Percentiles rank a stretch among this genome's conserved stretches.
Conservation (phyloP, 768 basidiomycete genomes). For the Phylloporus rhodoxanthus region DNA sequence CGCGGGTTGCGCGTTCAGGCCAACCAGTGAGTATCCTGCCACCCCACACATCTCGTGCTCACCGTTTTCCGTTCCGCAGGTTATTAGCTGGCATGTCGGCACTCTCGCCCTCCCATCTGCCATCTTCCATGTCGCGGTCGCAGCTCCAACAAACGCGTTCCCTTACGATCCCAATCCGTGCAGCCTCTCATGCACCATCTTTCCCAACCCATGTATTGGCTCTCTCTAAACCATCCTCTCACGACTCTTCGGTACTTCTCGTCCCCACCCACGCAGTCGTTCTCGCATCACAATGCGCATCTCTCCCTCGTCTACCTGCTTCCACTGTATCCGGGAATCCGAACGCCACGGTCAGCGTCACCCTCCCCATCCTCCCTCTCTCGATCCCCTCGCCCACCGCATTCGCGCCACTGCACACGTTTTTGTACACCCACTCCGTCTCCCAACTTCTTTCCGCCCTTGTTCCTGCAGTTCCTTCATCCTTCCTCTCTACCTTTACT, state of each 20-base stretch:
- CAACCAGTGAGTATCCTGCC: conserved; percentile 33
- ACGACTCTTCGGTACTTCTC: conserved; percentile 37
- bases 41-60: conserved; percentile 8
- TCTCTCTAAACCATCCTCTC: conserved; percentile 29
- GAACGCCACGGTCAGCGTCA: conserved; percentile 31
- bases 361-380: conserved; percentile 58
- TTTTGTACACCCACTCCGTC: conserved; percentile 59
- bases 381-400: conserved; percentile 56
- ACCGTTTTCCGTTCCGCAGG: conserved; percentile 33
- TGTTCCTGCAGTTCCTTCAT: conserved; percentile 30
- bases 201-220: conserved; percentile 54
- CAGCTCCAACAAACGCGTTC: conserved; percentile 30
- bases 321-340: conserved; percentile 31
- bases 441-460: conserved; percentile 48
- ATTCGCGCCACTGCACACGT: conserved; percentile 55
- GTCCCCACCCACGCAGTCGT: conserved; percentile 68
- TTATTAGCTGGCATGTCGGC: conserved; percentile 40
- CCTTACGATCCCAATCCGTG: conserved; percentile 30
- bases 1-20: conserved; percentile 44
- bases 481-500: conserved; percentile 28
- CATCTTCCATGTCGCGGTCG: conserved; percentile 25
- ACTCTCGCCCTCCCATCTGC: conserved; percentile 44
- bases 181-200: conserved; percentile 16
- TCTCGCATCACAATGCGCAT: conserved; percentile 62
- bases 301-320: conserved; percentile 51